Evolutionary conservation across 2,329 filamentous ascomycete genomes (phyloP), one percentile per base, ranked within the genome.

Genomic region (Diaporthe longicolla): DNA sequence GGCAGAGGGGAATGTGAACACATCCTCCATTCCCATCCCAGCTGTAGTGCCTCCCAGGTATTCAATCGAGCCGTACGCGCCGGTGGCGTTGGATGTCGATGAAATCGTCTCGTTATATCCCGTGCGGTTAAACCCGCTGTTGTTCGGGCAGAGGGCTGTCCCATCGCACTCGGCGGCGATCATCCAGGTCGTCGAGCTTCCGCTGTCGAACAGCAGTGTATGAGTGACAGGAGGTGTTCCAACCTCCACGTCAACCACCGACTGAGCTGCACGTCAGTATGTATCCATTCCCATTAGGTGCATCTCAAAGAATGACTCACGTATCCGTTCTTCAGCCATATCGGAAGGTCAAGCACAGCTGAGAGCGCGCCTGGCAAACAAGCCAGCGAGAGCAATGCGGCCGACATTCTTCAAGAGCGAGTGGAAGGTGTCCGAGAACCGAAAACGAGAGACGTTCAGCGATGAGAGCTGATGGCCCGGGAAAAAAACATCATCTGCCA

Each of bases 101-200:
- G 82, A 82, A 8, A 70, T 75, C 1, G 68, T 69, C 21, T 78
- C 70, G 35, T 79, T 74, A 73, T 83, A 84, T 2, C 79, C 81
- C 4, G 58, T 73, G 24, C 81, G 77, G 10, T 77, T 50, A 54
- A 79, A 81, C 72, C 78, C 77, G 70, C 75, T 77, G 55, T 43
- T 58, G 48, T 82, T 80, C 4, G 59, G 4, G 59, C 82, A 84
- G 1, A 72, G 75, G 3, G 76, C 72, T 7, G 78, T 70, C 4
- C 45, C 45, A 21, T 43, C 77, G 75, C 79, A 83, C 17, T 73
- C 35, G 2, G 29, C 63, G 40, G 81, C 80, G 48, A 81, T 72
- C 7, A 82, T 78, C 82, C 83, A 84, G 0, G 82, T 70, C 0
- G 82, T 80, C 1, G 82, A 71, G 70, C 81, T 83, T 29, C 83